Evolutionary conservation across 257 asterid species (phyloP), one percentile per base, ranked within the genome.

Genomic region (Catharanthus roseus): DNA sequence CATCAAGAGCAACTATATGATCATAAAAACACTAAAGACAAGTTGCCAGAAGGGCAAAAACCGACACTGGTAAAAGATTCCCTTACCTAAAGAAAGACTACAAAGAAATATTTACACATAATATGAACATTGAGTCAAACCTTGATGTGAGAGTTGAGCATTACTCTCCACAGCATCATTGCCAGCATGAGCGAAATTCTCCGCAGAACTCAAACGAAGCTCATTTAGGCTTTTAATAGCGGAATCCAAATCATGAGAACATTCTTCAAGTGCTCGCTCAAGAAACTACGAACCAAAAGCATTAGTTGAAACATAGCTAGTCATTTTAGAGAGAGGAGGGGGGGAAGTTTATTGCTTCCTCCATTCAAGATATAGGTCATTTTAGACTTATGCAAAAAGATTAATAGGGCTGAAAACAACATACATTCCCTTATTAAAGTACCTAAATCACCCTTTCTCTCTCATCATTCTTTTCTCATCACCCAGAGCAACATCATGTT

Each of bases 231-330:
- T 83, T 81, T 79, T 87, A 75, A 93, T 91, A 36, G 98, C 89
- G 65, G 89, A 84, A 84, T 93, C 96, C 85, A 93, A 69, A 82
- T 93, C 95, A 74, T 78, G 82, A 41, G 86, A 82, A 62, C 86
- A 84, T 77, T 81, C 96, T 82, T 89, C 89, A n/a, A 93, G 91
- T 67, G 87, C 92, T 76, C 78, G 83, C 78, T 88, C 97, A 74
- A 91, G 84, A 76, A 89, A 77, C 98, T 93, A 77, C 38, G 63
- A 82, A 77, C 67, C 74, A 67, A 78, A 56, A 61, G 24, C 66
- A 18, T 61, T 33, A 16, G 65, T 60, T 60, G 65, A 11, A 19
- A 61, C 34, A 24, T 34, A 2, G 19, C 23, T 54, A 54, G 44
- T 18, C 16, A 19, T 33, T 47, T 47, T n/a, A n/a, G n/a, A n/a